Conservation (phyloP, 805 yeast species). For the Candida hispaniensis region DNA sequence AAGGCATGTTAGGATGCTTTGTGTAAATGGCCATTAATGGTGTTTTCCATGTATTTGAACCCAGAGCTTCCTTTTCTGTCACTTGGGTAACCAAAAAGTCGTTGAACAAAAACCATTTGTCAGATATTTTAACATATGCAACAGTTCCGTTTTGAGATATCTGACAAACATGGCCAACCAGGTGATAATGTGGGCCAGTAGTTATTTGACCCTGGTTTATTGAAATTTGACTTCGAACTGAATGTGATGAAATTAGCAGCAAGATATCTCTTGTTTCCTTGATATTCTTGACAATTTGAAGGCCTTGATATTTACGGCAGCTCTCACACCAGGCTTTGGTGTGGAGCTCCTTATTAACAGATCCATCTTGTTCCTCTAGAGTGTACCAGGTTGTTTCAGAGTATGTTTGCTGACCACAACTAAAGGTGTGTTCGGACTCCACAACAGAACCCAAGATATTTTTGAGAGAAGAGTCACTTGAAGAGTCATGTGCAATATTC, state of each 20-base stretch:
- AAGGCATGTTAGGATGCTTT: conserved; percentile 28
- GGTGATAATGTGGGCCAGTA: conserved; percentile 21
- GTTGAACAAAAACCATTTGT: conserved; percentile 72
- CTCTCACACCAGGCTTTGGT: conserved; percentile 44
- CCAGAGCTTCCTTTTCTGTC: conserved; percentile 65
- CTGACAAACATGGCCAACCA: conserved; percentile 31
- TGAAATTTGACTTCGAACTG: no score
- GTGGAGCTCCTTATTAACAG: conserved; percentile 27
- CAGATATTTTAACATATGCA: conserved; percentile 24
- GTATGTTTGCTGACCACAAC: conserved; percentile 22
- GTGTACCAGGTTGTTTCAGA: conserved; percentile 20
- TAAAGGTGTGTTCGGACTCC: conserved; percentile 19
- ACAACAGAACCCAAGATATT: conserved; percentile 19
- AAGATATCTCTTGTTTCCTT: conserved; percentile 54
- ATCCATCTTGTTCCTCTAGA: conserved; percentile 21
- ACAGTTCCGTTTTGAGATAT: conserved; percentile 30
- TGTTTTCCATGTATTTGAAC: conserved; percentile 69
- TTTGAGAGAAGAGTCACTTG: conserved; percentile 4
- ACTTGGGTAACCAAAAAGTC: conserved; percentile 79
- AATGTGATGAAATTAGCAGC: no score
- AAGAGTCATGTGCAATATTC: conserved; percentile 37
- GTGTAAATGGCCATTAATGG: conserved; percentile 64
- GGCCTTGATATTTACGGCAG: conserved; percentile 41
- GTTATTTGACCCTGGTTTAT: not conserved
- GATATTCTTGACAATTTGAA: conserved; percentile 44